A percentile compares a stretch with the other conserved stretches of the same genome.
Conservation (phyloP, 2,329 filamentous ascomycete genomes). For the Onygenales sp. region DNA sequence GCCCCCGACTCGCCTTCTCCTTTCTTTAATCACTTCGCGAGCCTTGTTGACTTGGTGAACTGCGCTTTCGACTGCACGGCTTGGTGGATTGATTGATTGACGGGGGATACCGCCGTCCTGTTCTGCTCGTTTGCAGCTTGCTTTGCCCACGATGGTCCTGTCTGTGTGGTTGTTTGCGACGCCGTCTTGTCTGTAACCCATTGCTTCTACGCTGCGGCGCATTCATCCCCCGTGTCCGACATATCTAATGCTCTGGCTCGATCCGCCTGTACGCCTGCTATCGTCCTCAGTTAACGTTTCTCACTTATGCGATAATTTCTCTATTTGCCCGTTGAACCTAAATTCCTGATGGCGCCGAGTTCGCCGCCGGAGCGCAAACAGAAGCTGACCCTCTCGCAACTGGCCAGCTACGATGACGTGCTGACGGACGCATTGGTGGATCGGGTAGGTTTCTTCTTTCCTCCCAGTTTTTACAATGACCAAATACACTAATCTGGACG, state of each 20-base stretch:
- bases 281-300: background rate
- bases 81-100: background rate
- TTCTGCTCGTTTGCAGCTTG: background rate
- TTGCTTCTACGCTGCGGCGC: background rate
- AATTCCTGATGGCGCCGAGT: slow-evolving; percentile 9
- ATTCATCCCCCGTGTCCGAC: background rate
- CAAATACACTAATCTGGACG: background rate
- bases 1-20: background rate
- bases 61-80: background rate
- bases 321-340: background rate
- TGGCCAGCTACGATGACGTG: slow-evolving; percentile 91
- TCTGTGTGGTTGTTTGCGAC: background rate
- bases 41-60: background rate
- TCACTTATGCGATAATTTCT: background rate
- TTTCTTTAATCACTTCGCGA: background rate
- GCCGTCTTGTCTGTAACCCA: background rate
- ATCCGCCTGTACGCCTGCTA: background rate
- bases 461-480: background rate
- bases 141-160: slow-evolving; percentile 1
- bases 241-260: background rate
- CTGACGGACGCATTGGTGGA: slow-evolving; percentile 92
- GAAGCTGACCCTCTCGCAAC: slow-evolving; percentile 72
- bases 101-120: background rate
- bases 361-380: slow-evolving; percentile 42
- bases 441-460: slow-evolving; percentile 55